phyloP scores from a whole-genome alignment of 768 basidiomycete genomes.

The Clathrus columnatus region DNA sequence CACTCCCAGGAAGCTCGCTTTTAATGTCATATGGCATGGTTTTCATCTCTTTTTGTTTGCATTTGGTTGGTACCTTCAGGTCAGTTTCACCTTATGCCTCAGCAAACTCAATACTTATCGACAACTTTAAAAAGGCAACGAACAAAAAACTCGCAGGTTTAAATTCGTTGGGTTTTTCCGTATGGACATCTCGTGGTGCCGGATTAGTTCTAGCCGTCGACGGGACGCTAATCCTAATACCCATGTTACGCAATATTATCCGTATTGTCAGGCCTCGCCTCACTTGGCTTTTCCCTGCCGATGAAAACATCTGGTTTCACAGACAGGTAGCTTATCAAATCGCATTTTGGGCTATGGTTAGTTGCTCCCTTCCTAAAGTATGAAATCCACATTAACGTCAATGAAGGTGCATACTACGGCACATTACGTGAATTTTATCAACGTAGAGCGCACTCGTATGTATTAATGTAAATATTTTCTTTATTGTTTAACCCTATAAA shows the following conservation, averaged over 20 bases:
- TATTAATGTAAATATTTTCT: slow-evolving; percentile 12
- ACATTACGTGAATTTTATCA: slow-evolving; percentile 91
- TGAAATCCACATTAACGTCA: not conserved
- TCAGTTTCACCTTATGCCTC: slow-evolving; percentile 15
- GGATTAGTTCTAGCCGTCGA: slow-evolving; percentile 85
- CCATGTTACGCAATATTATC: slow-evolving; percentile 84
- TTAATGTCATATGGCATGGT: slow-evolving; percentile 77
- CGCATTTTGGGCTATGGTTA: slow-evolving; percentile 79
- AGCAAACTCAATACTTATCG: too few species aligned
- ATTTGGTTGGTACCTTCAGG: slow-evolving; percentile 88
- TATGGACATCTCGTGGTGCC: slow-evolving; percentile 87
- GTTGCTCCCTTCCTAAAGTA: not conserved
- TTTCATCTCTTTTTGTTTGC: slow-evolving; percentile 64
- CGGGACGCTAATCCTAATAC: slow-evolving; percentile 78
- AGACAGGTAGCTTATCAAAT: slow-evolving; percentile 90
- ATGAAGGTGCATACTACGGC: slow-evolving; percentile 69
- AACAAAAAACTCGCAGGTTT: slow-evolving; percentile 62
- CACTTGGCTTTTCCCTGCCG: slow-evolving; percentile 79
- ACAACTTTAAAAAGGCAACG: slow-evolving; percentile 39
- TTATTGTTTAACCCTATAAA: slow-evolving; percentile 2
- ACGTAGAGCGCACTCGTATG: slow-evolving; percentile 80
- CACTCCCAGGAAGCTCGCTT: slow-evolving; percentile 50
- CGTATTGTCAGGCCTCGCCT: slow-evolving; percentile 74
- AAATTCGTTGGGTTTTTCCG: slow-evolving; percentile 73
- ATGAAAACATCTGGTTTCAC: slow-evolving; percentile 96